Conservation (phyloP, 257 asterid species). For the Solanum sejunctum region DNA sequence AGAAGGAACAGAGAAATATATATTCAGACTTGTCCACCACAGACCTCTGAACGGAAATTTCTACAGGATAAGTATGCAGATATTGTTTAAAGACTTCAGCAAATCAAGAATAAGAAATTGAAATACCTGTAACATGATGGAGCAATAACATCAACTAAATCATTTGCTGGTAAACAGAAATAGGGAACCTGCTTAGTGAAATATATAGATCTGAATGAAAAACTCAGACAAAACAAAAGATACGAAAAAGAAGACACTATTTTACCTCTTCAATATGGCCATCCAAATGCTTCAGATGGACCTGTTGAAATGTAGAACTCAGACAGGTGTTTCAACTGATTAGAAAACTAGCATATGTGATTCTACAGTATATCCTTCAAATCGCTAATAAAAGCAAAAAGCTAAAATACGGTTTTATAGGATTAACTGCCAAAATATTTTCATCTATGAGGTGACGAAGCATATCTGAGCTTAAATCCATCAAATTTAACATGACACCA, state of each 20-base stretch:
- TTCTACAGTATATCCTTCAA: neutral
- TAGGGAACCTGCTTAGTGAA: constrained; percentile 85
- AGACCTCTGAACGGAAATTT: neutral
- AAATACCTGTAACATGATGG: constrained; percentile 96
- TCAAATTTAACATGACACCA: neutral
- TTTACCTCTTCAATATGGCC: constrained; percentile 96
- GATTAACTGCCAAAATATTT: neutral
- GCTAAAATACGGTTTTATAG: neutral
- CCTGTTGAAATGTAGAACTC: constrained; percentile 32
- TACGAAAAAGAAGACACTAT: constrained; percentile 3
- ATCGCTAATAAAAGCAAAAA: neutral
- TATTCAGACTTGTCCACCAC: neutral
- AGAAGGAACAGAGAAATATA: neutral
- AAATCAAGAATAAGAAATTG: constrained; percentile 1
- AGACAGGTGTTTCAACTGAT: neutral
- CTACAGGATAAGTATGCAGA: neutral
- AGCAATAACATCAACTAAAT: constrained; percentile 89
- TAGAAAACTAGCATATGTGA: neutral
- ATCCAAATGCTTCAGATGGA: constrained; percentile 94
- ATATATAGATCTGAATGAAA: constrained; percentile 20
- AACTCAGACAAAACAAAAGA: constrained; percentile 10
- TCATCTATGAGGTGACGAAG: neutral
- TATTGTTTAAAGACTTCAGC: neutral
- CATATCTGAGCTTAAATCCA: neutral
- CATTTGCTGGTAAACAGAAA: constrained; percentile 98